Conservation (phyloP, 176 grass and related monocot species). For the Zea mays region Zm-B73-REFERENCE-NAM-5.0 NC_050099.1:179076501-179077000, state of each 20-base stretch:
- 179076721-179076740: not conserved
- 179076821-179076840: constrained; percentile 60
- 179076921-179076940: too few relatives aligned
- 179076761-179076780: constrained; percentile 4
- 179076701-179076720: not conserved
- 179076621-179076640: not conserved
- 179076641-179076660: too few relatives aligned
- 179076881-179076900: not conserved
- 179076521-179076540: not conserved
- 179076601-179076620: not conserved
- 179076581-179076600: constrained; percentile 16
- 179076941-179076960: not conserved
- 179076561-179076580: constrained; percentile 15
- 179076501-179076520: not conserved
- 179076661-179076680: not conserved
- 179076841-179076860: constrained; percentile 47
- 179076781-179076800: constrained; percentile 59
- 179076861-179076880: constrained; percentile 55
- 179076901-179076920: not conserved
- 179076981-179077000: not conserved
- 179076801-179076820: constrained; percentile 66
- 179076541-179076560: not conserved
- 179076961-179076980: not conserved
- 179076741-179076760: constrained; percentile 34
- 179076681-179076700: not conserved